Evolutionary conservation across 2,329 filamentous ascomycete species (phyloP), one percentile per base, ranked within the genome.

Genomic region (Penicillium sp.): DNA sequence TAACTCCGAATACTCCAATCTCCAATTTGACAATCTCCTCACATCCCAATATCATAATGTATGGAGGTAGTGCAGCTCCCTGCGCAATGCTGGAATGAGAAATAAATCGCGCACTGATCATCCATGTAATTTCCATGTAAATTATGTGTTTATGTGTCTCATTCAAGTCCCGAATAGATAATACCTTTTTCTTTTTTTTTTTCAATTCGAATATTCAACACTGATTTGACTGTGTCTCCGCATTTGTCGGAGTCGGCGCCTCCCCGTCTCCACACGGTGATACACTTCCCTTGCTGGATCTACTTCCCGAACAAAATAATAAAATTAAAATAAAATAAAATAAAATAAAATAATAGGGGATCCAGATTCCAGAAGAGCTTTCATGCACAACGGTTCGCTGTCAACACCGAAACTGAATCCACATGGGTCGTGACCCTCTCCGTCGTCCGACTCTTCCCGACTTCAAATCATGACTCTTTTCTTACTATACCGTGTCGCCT

Each of bases 391-490:
- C 64, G 65, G 65, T 67, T 67, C 65, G 65, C 64, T 67, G 58
- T 61, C 65, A 62, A 50, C 65, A 67, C 65, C 65, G 65, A 67
- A 67, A 25, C 19, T 17, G 29, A 54, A 65, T 63, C 65, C 65
- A 66, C 65, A 51, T 59, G 52, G 53, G 60, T 54, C 49, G 33
- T 58, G 53, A 59, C 60, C 58, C 58, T 56, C 57, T 49, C 51
- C 50, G 39, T 52, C 15, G 59, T 62, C 68, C 68, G 68, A 69
- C 55, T 70, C 67, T 70, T 70, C 63, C 68, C 68, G 68, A 70
- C 51, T 55, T 39, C 53, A 63, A 62, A 58, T 59, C 52, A 65
- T 68, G 63, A 57, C 58, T 55, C 56, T 59, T 60, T 54, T 62
- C 59, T 68, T 58, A 60, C 64, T 66, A 53, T 50, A 58, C 58